Percentiles rank a stretch among this genome's conserved stretches.
phyloP scores from a whole-genome alignment of 345 rosid genomes.

The Diplotaxis tenuifolia region DNA sequence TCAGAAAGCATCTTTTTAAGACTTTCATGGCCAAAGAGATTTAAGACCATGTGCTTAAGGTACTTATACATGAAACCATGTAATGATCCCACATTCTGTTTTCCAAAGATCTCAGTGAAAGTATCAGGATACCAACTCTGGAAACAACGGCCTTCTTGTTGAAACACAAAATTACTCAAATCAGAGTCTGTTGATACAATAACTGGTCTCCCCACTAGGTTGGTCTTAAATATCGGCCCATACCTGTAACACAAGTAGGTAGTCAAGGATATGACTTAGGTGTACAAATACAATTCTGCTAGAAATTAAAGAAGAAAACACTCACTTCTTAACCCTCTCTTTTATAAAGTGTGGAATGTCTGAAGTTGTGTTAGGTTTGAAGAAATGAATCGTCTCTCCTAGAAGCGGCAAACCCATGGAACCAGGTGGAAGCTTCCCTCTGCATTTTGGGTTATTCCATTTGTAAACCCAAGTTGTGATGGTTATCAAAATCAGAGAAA shows the following conservation, averaged over 20 bases:
- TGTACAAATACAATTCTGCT: slow-evolving; percentile 47
- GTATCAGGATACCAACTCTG: slow-evolving; percentile 99
- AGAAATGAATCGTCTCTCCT: slow-evolving; percentile 82
- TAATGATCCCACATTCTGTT: slow-evolving; percentile 72
- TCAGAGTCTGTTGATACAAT: slow-evolving; percentile 84
- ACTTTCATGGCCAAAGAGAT: slow-evolving; percentile 75
- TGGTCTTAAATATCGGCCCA: slow-evolving; percentile 80
- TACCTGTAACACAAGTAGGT: slow-evolving; percentile 46
- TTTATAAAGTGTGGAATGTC: slow-evolving; percentile 66
- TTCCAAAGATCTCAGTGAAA: slow-evolving; percentile 82
- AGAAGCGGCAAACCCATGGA: slow-evolving; percentile 88
- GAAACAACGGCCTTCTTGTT: slow-evolving; percentile 78
- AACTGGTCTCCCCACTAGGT: slow-evolving; percentile 76
- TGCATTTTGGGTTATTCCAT: slow-evolving; percentile 83
- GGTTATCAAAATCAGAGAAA: slow-evolving; percentile 44
- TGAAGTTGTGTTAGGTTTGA: slow-evolving; percentile 57
- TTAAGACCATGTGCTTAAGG: slow-evolving; percentile 81
- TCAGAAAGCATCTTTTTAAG: slow-evolving; percentile 80
- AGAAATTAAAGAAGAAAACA: slow-evolving; percentile 1
- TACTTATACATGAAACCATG: slow-evolving; percentile 89
- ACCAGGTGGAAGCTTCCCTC: slow-evolving; percentile 88
- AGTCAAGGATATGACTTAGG: background rate
- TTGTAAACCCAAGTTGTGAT: slow-evolving; percentile 54
- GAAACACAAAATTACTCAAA: slow-evolving; percentile 77
- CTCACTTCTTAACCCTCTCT: slow-evolving; percentile 67